Percentiles rank a stretch among this genome's conserved stretches.
Evolutionary conservation across 176 grass and related monocot species (phyloP).

Genomic region (Triticum monococcum): DNA sequence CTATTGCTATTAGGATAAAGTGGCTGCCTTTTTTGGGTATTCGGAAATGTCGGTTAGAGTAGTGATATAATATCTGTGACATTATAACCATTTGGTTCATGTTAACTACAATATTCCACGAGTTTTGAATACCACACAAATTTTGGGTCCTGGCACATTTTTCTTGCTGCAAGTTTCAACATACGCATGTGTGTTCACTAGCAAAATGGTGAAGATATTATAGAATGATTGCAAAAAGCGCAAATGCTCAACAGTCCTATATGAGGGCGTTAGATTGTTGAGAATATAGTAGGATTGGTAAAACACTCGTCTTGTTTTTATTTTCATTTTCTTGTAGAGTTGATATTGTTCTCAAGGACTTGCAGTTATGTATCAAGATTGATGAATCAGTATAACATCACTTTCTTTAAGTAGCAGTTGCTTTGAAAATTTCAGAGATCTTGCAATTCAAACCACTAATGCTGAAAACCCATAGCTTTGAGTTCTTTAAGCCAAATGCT

Average conservation of each 20-base stretch:
- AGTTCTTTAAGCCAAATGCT: background rate
- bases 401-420: background rate
- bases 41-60: background rate
- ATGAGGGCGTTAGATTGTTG: background rate
- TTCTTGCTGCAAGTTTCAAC: background rate
- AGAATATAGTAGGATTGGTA: background rate
- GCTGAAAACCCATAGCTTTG: slow-evolving; percentile 1
- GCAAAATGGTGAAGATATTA: background rate
- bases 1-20: slow-evolving; percentile 10
- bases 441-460: background rate
- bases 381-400: background rate
- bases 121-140: background rate
- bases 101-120: background rate
- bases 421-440: background rate
- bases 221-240: background rate
- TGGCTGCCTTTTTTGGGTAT: background rate
- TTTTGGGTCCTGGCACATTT: background rate
- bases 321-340: background rate
- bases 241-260: background rate
- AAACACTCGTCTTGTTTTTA: background rate
- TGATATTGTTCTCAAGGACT: background rate
- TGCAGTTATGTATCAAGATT: slow-evolving; percentile 9
- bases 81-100: background rate
- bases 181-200: background rate
- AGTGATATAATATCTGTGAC: slow-evolving; percentile 2